Evolutionary conservation across 2,329 filamentous ascomycete genomes (phyloP).

Genomic region (Xylariaceae sp.): DNA sequence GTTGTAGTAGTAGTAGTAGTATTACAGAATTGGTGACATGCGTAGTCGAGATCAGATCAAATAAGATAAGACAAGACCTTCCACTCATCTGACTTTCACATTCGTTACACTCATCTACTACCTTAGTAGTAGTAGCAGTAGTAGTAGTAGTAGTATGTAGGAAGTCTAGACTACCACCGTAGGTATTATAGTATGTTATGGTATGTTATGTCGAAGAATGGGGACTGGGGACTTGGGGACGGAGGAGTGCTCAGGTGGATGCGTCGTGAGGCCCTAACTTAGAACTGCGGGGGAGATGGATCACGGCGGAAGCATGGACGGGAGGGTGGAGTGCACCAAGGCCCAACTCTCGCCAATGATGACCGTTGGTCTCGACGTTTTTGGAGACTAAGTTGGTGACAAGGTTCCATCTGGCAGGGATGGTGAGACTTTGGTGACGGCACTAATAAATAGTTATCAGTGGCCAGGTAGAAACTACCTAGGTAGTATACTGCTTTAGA

Average conservation of each 20-base stretch:
- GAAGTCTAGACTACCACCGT: conserved; percentile 1
- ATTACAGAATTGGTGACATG: conserved; percentile 20
- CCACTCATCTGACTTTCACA: conserved; percentile 8
- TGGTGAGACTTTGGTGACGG: conserved; percentile 20
- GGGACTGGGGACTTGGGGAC: neutral
- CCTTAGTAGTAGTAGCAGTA: too few relatives aligned
- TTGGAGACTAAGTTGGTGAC: conserved; percentile 21
- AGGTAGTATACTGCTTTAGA: too few relatives aligned
- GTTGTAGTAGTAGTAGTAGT: conserved; percentile 2
- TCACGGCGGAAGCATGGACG: conserved; percentile 25
- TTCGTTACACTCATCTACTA: conserved; percentile 5
- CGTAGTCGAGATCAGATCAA: neutral
- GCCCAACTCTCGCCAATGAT: conserved; percentile 20
- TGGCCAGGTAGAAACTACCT: neutral
- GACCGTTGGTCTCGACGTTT: neutral
- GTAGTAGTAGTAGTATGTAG: neutral
- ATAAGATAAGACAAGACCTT: neutral
- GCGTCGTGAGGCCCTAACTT: conserved; percentile 14
- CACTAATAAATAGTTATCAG: conserved; percentile 17
- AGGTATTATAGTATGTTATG: neutral
- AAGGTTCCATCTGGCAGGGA: conserved; percentile 23
- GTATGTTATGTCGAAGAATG: neutral
- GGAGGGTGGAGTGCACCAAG: conserved; percentile 18
- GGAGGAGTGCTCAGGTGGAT: conserved; percentile 21
- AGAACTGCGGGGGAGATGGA: conserved; percentile 32